Evolutionary conservation across 2,329 filamentous ascomycete species (phyloP).

Genomic region (Exophiala aquamarina): DNA sequence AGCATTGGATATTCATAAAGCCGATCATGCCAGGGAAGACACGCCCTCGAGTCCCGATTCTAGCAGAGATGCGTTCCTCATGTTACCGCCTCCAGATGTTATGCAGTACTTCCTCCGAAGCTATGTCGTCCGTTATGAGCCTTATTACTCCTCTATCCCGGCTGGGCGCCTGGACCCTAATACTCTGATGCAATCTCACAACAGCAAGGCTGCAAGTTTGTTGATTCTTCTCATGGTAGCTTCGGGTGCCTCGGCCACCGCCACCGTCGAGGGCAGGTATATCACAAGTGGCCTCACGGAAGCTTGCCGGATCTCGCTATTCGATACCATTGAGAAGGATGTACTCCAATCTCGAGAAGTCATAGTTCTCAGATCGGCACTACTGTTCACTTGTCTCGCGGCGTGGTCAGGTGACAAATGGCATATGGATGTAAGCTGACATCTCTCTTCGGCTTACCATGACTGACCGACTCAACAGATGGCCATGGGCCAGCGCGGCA

Average conservation of each 20-base stretch:
- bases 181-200: constrained; percentile 61
- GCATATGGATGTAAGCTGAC: constrained; percentile 61
- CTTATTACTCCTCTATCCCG: constrained; percentile 64
- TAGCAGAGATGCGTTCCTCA: constrained; percentile 58
- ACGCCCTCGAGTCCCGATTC: constrained; percentile 42
- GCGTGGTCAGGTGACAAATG: constrained; percentile 76
- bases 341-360: constrained; percentile 67
- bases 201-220: constrained; percentile 65
- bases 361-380: constrained; percentile 62
- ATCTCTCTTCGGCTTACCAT: neutral
- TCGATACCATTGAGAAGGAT: constrained; percentile 71
- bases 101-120: constrained; percentile 67
- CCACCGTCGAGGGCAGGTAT: constrained; percentile 63
- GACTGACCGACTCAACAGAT: constrained; percentile 40
- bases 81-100: constrained; percentile 65
- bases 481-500: constrained; percentile 70
- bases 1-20: constrained; percentile 63
- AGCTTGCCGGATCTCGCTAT: constrained; percentile 70
- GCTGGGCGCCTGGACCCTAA: constrained; percentile 65
- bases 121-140: constrained; percentile 65
- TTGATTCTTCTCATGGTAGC: constrained; percentile 71
- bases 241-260: constrained; percentile 66
- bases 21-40: constrained; percentile 36
- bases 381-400: constrained; percentile 67
- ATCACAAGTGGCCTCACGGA: constrained; percentile 67